Evolutionary conservation across 352 stramenopile genomes (phyloP).

Genomic region (Phytopythium montanum): DNA sequence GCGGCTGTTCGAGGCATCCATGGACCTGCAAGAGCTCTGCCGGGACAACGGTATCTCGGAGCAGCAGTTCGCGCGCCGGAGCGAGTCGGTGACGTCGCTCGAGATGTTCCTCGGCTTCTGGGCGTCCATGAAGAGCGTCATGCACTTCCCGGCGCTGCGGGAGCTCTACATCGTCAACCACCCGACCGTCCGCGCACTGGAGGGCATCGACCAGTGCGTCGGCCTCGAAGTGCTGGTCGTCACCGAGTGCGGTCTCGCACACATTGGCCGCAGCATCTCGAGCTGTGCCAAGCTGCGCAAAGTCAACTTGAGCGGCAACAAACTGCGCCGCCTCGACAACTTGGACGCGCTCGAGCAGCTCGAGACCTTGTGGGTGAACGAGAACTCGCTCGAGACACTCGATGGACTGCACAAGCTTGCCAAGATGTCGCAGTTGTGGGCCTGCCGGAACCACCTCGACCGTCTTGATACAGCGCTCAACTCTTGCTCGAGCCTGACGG

Average conservation of each 20-base stretch:
- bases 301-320: constrained; percentile 77
- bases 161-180: constrained; percentile 80
- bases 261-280: constrained; percentile 34
- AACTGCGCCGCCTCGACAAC: constrained; percentile 46
- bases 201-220: constrained; percentile 45
- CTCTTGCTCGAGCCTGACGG: constrained; percentile 40
- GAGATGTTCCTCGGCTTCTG: constrained; percentile 84
- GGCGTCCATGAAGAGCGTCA: constrained; percentile 59
- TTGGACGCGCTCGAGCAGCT: constrained; percentile 54
- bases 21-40: constrained; percentile 62
- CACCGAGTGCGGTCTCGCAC: constrained; percentile 56
- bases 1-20: constrained; percentile 34
- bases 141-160: constrained; percentile 54
- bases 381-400: constrained; percentile 67
- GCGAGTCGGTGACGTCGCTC: constrained; percentile 30
- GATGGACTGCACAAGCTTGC: constrained; percentile 46
- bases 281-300: constrained; percentile 44
- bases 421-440: constrained; percentile 66
- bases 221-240: constrained; percentile 64
- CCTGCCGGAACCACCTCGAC: constrained; percentile 69
- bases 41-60: constrained; percentile 55
- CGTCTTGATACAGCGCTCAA: constrained; percentile 65
- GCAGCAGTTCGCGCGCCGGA: constrained; percentile 50
- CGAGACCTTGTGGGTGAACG: constrained; percentile 78
- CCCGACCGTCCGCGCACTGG: constrained; percentile 49